phyloP scores from a whole-genome alignment of 176 grass and related monocot species.

The bread wheat (Triticum aestivum) region IWGSC_CS_RefSeq_v2.1 NC_057801.1:672275504-672276003 shows the following conservation, averaged over 20 bases:
- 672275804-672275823: slow-evolving; percentile 30
- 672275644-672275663: slow-evolving; percentile 56
- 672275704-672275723: slow-evolving; percentile 62
- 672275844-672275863: slow-evolving; percentile 29
- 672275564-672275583: slow-evolving; percentile 45
- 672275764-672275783: slow-evolving; percentile 11
- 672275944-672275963: slow-evolving; percentile 35
- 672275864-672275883: slow-evolving; percentile 9
- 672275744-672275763: slow-evolving; percentile 28
- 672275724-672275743: slow-evolving; percentile 61
- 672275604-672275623: slow-evolving; percentile 17
- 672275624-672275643: slow-evolving; percentile 45
- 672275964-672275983: slow-evolving; percentile 29
- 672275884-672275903: slow-evolving; percentile 46
- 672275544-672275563: slow-evolving; percentile 48
- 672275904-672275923: slow-evolving; percentile 34
- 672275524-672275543: slow-evolving; percentile 36
- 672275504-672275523: slow-evolving; percentile 46
- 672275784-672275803: slow-evolving; percentile 43
- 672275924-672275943: slow-evolving; percentile 35
- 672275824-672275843: not conserved
- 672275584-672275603: slow-evolving; percentile 22
- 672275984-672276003: slow-evolving; percentile 1
- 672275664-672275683: slow-evolving; percentile 38
- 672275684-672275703: slow-evolving; percentile 15